A percentile compares a stretch with the other conserved stretches of the same genome.
Evolutionary conservation across 2,329 filamentous ascomycete genomes (phyloP).

Genomic region (Lojkania enalia): DNA sequence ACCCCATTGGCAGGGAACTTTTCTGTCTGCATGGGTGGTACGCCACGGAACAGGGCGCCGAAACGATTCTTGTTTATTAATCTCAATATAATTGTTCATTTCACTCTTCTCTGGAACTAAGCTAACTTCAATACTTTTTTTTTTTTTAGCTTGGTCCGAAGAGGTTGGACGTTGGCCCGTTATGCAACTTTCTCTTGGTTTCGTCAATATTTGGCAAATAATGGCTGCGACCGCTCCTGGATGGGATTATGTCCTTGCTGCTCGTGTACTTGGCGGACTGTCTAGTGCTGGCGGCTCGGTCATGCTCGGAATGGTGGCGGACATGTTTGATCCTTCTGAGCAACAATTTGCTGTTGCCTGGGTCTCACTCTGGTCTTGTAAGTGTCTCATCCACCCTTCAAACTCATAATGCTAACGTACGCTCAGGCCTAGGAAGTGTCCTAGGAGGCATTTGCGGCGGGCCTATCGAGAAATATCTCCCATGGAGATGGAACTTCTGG

Average conservation of each 20-base stretch:
- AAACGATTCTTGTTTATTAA: too few relatives aligned
- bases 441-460: slow-evolving; percentile 79
- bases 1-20: neutral
- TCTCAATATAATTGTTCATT: too few relatives aligned
- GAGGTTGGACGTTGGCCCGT: slow-evolving; percentile 77
- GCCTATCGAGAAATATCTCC: slow-evolving; percentile 67
- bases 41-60: too few relatives aligned
- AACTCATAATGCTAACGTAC: slow-evolving; percentile 46
- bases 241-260: slow-evolving; percentile 68
- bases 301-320: slow-evolving; percentile 60
- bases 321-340: slow-evolving; percentile 58
- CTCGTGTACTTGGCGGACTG: slow-evolving; percentile 46
- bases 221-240: slow-evolving; percentile 68
- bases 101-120: too few relatives aligned
- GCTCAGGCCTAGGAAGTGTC: slow-evolving; percentile 56
- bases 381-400: slow-evolving; percentile 57
- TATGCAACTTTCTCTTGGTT: slow-evolving; percentile 69
- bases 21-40: too few relatives aligned
- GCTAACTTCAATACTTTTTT: too few relatives aligned
- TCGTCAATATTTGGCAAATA: slow-evolving; percentile 74
- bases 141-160: slow-evolving; percentile 74
- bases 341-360: slow-evolving; percentile 69
- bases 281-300: slow-evolving; percentile 62
- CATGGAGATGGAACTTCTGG: slow-evolving; percentile 81
- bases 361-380: slow-evolving; percentile 69